Evolutionary conservation across 2,329 filamentous ascomycete species (phyloP).

Genomic region (Aspergillus arachidicola): DNA sequence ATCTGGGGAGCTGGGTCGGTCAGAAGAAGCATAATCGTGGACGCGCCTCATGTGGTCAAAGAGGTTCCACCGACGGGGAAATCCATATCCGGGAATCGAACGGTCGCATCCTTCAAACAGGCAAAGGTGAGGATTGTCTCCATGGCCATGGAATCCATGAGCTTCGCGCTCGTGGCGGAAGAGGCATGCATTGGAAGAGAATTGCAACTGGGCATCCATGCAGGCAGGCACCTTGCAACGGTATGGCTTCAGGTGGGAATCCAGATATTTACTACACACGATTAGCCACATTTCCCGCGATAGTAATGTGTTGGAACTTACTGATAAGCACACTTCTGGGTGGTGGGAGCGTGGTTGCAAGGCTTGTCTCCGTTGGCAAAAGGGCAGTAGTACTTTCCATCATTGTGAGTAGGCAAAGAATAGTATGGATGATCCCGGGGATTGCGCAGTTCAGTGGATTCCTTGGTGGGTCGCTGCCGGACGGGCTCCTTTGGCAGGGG

Average conservation of each 20-base stretch:
- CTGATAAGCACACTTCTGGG: slow-evolving; percentile 99
- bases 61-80: slow-evolving; percentile 93
- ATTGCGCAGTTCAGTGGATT: slow-evolving; percentile 39
- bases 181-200: slow-evolving; percentile 93
- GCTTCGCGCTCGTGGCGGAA: slow-evolving; percentile 94
- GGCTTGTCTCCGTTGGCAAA: slow-evolving; percentile 68
- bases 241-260: slow-evolving; percentile 96
- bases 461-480: slow-evolving; percentile 39
- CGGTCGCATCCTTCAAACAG: slow-evolving; percentile 86
- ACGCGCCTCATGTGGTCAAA: slow-evolving; percentile 97
- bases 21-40: slow-evolving; percentile 62
- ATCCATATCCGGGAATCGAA: slow-evolving; percentile 78
- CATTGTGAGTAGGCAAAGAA: slow-evolving; percentile 49
- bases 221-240: slow-evolving; percentile 86
- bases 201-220: slow-evolving; percentile 82
- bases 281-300: slow-evolving; percentile 21
- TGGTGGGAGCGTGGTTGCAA: slow-evolving; percentile 90
- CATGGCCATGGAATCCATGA: slow-evolving; percentile 92
- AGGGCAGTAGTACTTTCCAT: slow-evolving; percentile 93
- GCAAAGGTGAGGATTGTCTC: slow-evolving; percentile 89
- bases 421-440: slow-evolving; percentile 48
- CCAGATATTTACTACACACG: slow-evolving; percentile 80
- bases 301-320: slow-evolving; percentile 55
- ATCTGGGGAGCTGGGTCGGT: slow-evolving; percentile 47
- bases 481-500: slow-evolving; percentile 37